Evolutionary conservation across 2,329 filamentous ascomycete genomes (phyloP), one percentile per base, ranked within the genome.

Genomic region (Alternaria sp.): DNA sequence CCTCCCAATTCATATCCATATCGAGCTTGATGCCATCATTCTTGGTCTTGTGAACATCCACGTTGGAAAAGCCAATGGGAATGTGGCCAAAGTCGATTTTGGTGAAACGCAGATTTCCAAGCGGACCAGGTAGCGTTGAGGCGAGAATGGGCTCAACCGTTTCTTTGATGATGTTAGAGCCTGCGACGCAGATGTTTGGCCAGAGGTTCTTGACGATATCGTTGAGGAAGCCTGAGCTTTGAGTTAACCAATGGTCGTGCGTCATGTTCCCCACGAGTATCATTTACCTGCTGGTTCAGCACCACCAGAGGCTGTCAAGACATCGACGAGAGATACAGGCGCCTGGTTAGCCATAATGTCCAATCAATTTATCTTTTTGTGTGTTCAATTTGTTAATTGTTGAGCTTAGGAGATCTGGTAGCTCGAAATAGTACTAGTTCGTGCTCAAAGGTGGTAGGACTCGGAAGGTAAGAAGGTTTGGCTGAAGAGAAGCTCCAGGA

Each of bases 121-220:
- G 73, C 10, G 80, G 81, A 0, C 79, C 77, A 0, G 81, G 81
- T 2, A 83, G 76, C 68, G 80, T 82, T 5, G 76, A 74, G 1
- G 77, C 78, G 37, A 83, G 78, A 66, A 83, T 82, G 34, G 81
- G 81, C 63, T 83, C 80, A 29, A 80, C 81, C 17, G 80, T 80
- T 5, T 81, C 77, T 60, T 82, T 83, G 40, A 77, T 71, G 73
- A 82, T 82, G 44, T 74, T 72, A 66, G 75, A 71, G 39, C 76
- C 80, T 21, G 79, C 80, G 5, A 80, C 74, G 41, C 75, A 77
- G 70, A 83, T 81, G 64, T 83, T 82, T 34, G 81, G 81, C 81
- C 81, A 83, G 66, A 83, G 67, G 54, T 81, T 80, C 13, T 66
- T 75, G 36, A 83, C 73, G 31, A 83, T 79, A 58, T 83, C 80